Conservation (phyloP, 2,329 filamentous ascomycete genomes). For the Dactylellina haptotyla region DNA sequence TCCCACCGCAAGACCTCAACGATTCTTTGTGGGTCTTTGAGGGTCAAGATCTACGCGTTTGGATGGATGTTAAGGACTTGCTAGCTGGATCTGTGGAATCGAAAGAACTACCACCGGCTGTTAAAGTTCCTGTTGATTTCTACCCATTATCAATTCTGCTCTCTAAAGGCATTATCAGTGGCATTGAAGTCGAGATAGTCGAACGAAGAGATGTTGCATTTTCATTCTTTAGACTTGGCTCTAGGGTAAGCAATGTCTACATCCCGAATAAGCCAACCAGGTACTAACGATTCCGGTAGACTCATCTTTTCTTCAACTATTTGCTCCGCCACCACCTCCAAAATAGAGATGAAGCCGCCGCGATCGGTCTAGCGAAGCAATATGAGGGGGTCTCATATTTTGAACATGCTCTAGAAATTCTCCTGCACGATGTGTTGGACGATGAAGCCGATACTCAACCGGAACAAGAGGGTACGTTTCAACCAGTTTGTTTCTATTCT, state of each 20-base stretch:
- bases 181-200: constrained; percentile 91
- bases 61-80: constrained; percentile 88
- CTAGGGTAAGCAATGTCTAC: constrained; percentile 72
- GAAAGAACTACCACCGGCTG: constrained; percentile 77
- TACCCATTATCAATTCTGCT: constrained; percentile 89
- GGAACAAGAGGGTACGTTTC: constrained; percentile 71
- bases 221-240: constrained; percentile 86
- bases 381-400: constrained; percentile 92
- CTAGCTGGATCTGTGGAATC: constrained; percentile 70
- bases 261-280: background rate
- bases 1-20: constrained; percentile 68
- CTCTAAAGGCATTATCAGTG: constrained; percentile 88
- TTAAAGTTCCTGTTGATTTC: constrained; percentile 88
- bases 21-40: constrained; percentile 97
- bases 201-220: constrained; percentile 92
- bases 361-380: constrained; percentile 81
- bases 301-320: constrained; percentile 90
- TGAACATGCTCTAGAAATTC: constrained; percentile 87
- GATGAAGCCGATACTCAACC: constrained; percentile 85
- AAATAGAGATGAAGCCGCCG: constrained; percentile 79
- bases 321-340: constrained; percentile 81
- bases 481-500: constrained; percentile 65
- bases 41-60: constrained; percentile 77
- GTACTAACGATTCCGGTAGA: constrained; percentile 66
- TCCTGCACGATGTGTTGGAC: constrained; percentile 91